Base-by-base conservation (phyloP, 208 protist species). In the Pavlovales sp. region DNA sequence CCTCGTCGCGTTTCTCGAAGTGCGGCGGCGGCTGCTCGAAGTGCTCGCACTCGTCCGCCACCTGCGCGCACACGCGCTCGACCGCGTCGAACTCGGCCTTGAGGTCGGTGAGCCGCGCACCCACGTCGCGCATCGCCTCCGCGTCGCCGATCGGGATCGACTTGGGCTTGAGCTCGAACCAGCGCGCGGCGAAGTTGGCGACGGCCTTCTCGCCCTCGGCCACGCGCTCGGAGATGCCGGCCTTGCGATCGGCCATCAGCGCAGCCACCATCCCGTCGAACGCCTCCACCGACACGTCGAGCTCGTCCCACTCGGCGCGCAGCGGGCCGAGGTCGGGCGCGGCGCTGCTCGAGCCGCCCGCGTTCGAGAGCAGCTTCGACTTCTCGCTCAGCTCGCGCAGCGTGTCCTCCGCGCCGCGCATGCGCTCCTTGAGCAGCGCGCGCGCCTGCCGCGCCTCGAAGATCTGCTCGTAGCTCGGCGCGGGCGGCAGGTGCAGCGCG, bases 121-220 rank as follows among this genome's bases (percentile, higher is more conserved):
- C 42, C n/a, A 87, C 44, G 28, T 20, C 44, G 30, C 8, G 37
- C 47, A 94, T 94, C 34, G 67, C 57, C 0, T 75, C 90, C 26
- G 75, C 91, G 14, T 83, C 94, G 37, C 93, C 91, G 80, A 95
- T 95, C 38, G 93, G 93, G 37, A 95, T 90, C 85, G 97, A 94
- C 93, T 97, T 96, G 32, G 96, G 96, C 92, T 98, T 97, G 41
- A 96, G 86, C 89, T 97, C 96, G 41, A 96, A 93, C 96, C 96
- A 98, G 47, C 96, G 95, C 75, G 94, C 95, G 5, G 92, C 91
- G 91, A 98, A 98, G 34, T 97, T 95, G 77, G 96, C 93, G 32
- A 97, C 77, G 88, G 96, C 94, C 75, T 94, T 95, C 38, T 92
- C 75, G 93, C 95, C 97, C 40, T 91, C 92, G 66, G 95, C 94